phyloP scores from a whole-genome alignment of 805 yeast genomes.

The Yamadazyma takamatsuzukensis region DNA sequence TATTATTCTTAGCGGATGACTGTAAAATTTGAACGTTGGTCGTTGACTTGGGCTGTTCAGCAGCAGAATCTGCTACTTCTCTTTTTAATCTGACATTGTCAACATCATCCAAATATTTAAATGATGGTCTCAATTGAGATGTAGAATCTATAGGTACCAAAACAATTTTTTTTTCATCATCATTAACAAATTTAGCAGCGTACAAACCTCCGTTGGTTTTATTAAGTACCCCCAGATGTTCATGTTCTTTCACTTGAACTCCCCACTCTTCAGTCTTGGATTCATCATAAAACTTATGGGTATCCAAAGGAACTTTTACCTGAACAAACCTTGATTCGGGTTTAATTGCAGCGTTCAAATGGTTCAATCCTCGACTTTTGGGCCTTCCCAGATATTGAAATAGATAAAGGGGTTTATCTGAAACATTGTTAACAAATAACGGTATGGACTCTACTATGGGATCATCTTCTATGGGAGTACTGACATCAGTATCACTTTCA shows the following conservation, averaged over 20 bases:
- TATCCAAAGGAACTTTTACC: conserved; percentile 72
- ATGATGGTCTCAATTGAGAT: conserved; percentile 77
- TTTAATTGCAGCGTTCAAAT: conserved; percentile 48
- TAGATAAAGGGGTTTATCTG: conserved; percentile 30
- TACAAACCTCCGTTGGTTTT: conserved; percentile 46
- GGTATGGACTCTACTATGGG: conserved; percentile 41
- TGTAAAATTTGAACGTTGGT: conserved; percentile 39
- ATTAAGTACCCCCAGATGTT: conserved; percentile 67
- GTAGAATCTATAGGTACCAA: conserved; percentile 63
- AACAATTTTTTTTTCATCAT: conserved; percentile 41
- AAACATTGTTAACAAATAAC: conserved; percentile 23
- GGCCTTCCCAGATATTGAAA: conserved; percentile 56
- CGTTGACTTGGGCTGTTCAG: conserved; percentile 20
- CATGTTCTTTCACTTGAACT: conserved; percentile 52
- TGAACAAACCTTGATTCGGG: conserved; percentile 62
- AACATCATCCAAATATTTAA: conserved; percentile 69
- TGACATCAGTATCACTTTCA: conserved; percentile 1
- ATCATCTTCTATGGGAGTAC: conserved; percentile 23
- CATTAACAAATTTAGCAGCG: conserved; percentile 27
- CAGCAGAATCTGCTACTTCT: conserved; percentile 30
- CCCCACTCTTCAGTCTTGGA: conserved; percentile 65
- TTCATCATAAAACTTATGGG: conserved; percentile 62
- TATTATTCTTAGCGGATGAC: conserved; percentile 32
- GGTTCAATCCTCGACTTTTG: conserved; percentile 27
- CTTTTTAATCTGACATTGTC: conserved; percentile 37